Evolutionary conservation across 2,329 filamentous ascomycete species (phyloP).

Genomic region (Talaromyces islandicus): DNA sequence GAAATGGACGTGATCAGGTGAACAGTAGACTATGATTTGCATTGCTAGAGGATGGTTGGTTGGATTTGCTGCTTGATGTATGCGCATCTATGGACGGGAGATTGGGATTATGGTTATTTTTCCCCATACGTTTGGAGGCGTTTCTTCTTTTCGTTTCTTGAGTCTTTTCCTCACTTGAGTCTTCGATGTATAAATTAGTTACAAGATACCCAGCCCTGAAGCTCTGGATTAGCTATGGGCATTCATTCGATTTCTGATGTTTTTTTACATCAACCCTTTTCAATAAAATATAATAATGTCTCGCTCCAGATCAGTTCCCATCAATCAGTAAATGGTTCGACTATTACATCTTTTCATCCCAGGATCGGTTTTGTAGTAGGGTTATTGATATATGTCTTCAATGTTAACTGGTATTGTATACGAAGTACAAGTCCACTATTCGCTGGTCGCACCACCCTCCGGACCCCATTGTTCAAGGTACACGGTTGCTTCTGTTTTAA

Average conservation of each 20-base stretch:
- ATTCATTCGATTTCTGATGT: background rate
- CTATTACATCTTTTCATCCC: too few species aligned
- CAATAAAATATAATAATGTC: background rate
- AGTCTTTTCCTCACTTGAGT: background rate
- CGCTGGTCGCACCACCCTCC: too few species aligned
- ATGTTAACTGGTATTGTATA: too few species aligned
- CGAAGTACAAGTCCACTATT: too few species aligned
- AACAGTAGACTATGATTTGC: background rate
- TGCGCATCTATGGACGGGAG: background rate
- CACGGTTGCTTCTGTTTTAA: conserved; percentile 5
- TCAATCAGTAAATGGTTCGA: background rate
- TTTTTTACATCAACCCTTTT: background rate
- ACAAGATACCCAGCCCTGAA: background rate
- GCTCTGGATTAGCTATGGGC: background rate
- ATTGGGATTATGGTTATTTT: background rate
- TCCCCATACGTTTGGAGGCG: background rate
- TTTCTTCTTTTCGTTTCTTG: conserved; percentile 1
- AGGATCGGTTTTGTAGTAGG: too few species aligned
- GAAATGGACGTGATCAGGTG: background rate
- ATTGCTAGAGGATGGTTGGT: background rate
- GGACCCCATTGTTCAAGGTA: background rate
- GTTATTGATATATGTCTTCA: too few species aligned
- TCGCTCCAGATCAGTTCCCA: background rate
- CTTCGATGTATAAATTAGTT: background rate
- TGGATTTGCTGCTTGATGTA: background rate